Percentiles rank a stretch among this genome's conserved stretches.
phyloP scores from a whole-genome alignment of 257 asterid species.

The Fraxinus anomala region DNA sequence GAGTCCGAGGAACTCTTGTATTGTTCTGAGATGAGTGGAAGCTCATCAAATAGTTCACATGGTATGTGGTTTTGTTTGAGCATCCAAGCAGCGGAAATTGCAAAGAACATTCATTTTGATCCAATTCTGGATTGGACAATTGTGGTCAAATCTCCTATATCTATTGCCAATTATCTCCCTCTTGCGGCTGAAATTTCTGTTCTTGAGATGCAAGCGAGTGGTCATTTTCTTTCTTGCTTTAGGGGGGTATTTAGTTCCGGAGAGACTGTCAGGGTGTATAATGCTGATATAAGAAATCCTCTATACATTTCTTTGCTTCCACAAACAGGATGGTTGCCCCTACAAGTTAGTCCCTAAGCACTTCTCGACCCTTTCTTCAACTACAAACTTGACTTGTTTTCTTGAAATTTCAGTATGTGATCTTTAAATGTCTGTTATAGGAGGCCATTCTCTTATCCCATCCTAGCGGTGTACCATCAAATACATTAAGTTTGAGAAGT shows the following conservation, averaged over 20 bases:
- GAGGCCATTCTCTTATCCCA: constrained; percentile 88
- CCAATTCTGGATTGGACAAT: constrained; percentile 86
- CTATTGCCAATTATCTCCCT: constrained; percentile 82
- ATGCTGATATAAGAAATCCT: constrained; percentile 81
- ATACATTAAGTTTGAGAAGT: constrained; percentile 81
- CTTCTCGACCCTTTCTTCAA: constrained; percentile 1
- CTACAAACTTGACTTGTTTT: constrained; percentile 7
- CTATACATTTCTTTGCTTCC: constrained; percentile 85
- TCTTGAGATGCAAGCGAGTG: constrained; percentile 85
- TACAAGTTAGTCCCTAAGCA: constrained; percentile 56
- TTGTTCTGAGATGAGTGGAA: constrained; percentile 68
- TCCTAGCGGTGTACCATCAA: constrained; percentile 65
- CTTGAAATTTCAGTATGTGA: constrained; percentile 24
- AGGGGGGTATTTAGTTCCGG: constrained; percentile 84
- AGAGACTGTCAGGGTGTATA: constrained; percentile 69
- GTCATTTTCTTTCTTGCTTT: constrained; percentile 73
- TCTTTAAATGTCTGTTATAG: constrained; percentile 40
- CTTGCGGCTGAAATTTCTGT: constrained; percentile 83
- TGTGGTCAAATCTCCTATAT: constrained; percentile 71
- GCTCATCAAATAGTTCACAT: constrained; percentile 60
- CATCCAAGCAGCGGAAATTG: constrained; percentile 78
- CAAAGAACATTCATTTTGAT: constrained; percentile 65
- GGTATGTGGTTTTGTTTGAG: constrained; percentile 86
- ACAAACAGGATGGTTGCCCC: constrained; percentile 91
- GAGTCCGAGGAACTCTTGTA: constrained; percentile 69